Base-by-base conservation (phyloP, 768 basidiomycete species). In the Astraeus odoratus region DNA sequence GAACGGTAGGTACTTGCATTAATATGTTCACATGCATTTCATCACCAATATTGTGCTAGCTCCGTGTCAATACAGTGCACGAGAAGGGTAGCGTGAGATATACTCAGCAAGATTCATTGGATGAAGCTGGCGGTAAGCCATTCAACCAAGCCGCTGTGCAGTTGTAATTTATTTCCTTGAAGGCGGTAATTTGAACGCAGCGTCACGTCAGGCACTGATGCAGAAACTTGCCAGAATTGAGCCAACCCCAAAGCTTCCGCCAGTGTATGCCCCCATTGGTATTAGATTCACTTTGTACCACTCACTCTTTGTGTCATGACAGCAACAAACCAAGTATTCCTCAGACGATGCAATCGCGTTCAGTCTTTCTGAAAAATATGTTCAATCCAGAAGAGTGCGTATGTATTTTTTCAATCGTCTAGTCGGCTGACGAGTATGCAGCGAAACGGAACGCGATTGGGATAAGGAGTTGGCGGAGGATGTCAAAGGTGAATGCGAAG, bases 211-310 rank as follows among this genome's bases (percentile, higher is more conserved):
- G 76, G 90, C 92, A 67, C 90, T 99, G 74, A 99, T 99, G 96
- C 91, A 94, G 72, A 99, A 98, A 82, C 89, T 99, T 78, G 93
- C 96, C 66, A 91, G 96, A 74, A 88, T 81, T 69, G 87, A 90
- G 58, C 72, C 77, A 36, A 66, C 81, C 40, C 67, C 77, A 40
- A 73, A 70, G 57, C 74, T 77, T 53, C 73, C 80, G 57, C 76
- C 81, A 20, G 63, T 77, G 87, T 90, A 67, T 52, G 81, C 63
- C 34, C n/a, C 38, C 10, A 5, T 39, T 13, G 39, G 42, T 38
- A 33, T 26, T 25, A 44, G 33, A 4, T 18, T 36, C 27, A 30
- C 33, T 20, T 20, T 41, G 4, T 36, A 30, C 31, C n/a, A 37
- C 48, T 61, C 16, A 61, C 56, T 48, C 9, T 50, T n/a, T 26